Evolutionary conservation across 1,284 basidiomycete genomes (phyloP).

Genomic region (Cryptococcus floricola): DNA sequence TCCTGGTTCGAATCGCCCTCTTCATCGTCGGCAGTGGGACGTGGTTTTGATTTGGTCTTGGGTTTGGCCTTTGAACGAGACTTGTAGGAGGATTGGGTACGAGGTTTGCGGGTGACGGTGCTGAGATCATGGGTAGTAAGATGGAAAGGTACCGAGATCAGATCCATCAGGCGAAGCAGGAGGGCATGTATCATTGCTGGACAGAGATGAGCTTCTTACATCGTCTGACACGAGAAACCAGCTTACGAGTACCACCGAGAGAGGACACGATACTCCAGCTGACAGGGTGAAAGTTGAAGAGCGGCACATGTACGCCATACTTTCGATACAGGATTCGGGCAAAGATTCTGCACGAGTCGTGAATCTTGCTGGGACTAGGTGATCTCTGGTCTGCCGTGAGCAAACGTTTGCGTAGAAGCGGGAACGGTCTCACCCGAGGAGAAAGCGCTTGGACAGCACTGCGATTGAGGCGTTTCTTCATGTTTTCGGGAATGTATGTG

Average conservation of each 20-base stretch:
- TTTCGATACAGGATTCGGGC: slow-evolving; percentile 27
- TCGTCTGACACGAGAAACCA: no score
- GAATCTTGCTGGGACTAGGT: slow-evolving; percentile 20
- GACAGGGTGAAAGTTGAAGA: slow-evolving; percentile 71
- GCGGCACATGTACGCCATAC: slow-evolving; percentile 67
- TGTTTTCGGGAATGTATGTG: slow-evolving; percentile 58
- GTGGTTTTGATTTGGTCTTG: slow-evolving; percentile 8
- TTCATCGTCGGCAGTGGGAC: slow-evolving; percentile 54
- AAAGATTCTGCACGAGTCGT: slow-evolving; percentile 18
- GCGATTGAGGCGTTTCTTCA: slow-evolving; percentile 67
- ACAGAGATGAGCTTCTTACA: no score
- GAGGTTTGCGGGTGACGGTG: slow-evolving; percentile 42
- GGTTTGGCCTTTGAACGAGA: background rate
- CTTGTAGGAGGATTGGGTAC: slow-evolving; percentile 37
- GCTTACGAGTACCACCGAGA: slow-evolving; percentile 73
- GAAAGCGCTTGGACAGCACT: slow-evolving; percentile 62
- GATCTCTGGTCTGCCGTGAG: slow-evolving; percentile 11
- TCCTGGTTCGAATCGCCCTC: background rate
- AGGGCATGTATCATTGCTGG: no score
- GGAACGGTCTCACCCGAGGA: slow-evolving; percentile 57
- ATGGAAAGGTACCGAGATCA: slow-evolving; percentile 29
- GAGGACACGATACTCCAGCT: slow-evolving; percentile 71
- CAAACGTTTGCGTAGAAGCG: background rate
- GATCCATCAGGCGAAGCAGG: slow-evolving; percentile 30
- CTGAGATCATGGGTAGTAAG: slow-evolving; percentile 22